Conservation (phyloP, 768 basidiomycete species). For the Agaricus subrufescens region DNA sequence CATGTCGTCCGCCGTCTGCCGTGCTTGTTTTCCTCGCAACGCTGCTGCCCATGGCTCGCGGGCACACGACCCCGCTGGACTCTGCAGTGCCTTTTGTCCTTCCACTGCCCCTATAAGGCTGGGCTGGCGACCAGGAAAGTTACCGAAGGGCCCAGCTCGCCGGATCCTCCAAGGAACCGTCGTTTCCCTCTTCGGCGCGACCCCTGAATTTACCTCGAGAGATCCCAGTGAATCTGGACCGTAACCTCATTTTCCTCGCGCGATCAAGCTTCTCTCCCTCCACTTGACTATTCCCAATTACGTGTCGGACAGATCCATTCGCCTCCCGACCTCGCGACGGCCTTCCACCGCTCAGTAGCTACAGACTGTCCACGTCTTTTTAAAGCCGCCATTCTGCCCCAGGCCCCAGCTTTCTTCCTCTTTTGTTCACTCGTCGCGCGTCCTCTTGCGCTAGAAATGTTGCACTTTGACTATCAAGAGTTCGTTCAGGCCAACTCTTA, state of each 20-base stretch:
- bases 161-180: background rate
- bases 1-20: background rate
- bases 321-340: background rate
- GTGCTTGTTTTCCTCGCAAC: background rate
- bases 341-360: background rate
- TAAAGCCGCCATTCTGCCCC: background rate
- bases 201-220: constrained; percentile 10
- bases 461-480: background rate
- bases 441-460: background rate
- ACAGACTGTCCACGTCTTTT: background rate
- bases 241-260: background rate
- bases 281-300: constrained; percentile 1
- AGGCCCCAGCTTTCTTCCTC: background rate
- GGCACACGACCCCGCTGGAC: no score
- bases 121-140: background rate
- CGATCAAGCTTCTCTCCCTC: constrained; percentile 1
- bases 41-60: background rate
- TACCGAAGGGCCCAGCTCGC: background rate
- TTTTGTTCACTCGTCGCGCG: no score
- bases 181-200: background rate
- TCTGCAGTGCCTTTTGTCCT: no score
- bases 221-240: constrained; percentile 6
- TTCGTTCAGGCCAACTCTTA: background rate
- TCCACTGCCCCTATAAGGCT: background rate
- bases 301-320: constrained; percentile 1